Evolutionary conservation across 306 rosid genomes (phyloP), one percentile per base, ranked within the genome.

Genomic region (Crataegus laevigata): DNA sequence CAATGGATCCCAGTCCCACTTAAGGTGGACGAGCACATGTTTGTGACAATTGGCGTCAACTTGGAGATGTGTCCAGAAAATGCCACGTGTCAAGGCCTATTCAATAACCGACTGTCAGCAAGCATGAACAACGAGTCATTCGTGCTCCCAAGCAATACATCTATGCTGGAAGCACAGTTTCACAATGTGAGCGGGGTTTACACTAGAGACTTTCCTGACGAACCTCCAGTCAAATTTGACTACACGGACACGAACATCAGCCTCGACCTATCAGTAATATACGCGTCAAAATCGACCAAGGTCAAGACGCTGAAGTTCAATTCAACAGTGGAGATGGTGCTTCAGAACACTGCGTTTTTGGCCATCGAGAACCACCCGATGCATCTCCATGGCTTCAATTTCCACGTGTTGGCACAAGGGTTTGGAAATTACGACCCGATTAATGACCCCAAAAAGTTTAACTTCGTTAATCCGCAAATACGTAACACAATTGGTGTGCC

Each of bases 111-210:
- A 13, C 6, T 83, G 2, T 85, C 94, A 0, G 89, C 96, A 1
- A 84, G 84, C 85, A 90, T 92, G 94, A 92, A 88, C 76, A 90
- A 92, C 24, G 88, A 87, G 50, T 92, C 97, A 0, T 92, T 88
- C 30, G 77, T 50, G 64, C 25, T 81, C 29, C 96, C 96, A 1
- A 69, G 4, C 30, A 82, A 75, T 1, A 25, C 28, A 0, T 87
- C 93, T 0, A 84, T 92, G 89, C 45, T 92, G 13, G 75, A 90
- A 74, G 96, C 93, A 2, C 81, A 66, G 13, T 79, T 30, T 50
- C 0, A 17, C 3, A 51, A 82, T 1, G 50, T 26, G 57, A 59
- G 36, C 11, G 88, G 88, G 2, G 78, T 88, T 3, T 89, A 90
- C 84, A 84, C 88, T 0, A 36, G 50, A 0, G 86, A 89, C 73